Base-by-base conservation (phyloP, 371 early-diverging fungal species). In the Astathelohania contejeani region DNA sequence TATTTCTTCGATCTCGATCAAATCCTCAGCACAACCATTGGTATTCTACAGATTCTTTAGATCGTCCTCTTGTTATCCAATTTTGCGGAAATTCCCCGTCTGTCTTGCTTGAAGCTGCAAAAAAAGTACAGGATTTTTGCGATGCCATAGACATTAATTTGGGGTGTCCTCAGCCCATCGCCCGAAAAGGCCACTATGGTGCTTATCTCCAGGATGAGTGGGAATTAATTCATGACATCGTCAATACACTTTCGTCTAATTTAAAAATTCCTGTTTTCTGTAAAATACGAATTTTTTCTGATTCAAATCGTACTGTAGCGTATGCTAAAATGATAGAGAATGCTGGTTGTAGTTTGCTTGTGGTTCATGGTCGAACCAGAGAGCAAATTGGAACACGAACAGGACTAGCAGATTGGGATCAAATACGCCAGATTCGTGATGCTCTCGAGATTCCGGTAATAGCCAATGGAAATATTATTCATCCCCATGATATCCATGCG, bases 51-150 rank as follows among this genome's bases (percentile, higher is more conserved):
- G 79, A 80, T 3, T 65, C 74, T 10, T 72, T 77, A 26, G 94
- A 96, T 64, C 63, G 85, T 18, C 90, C 91, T 0, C 70, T 91
- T 51, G 79, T 96, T 43, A 87, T 83, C 10, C 94, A 94, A 83
- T 91, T 97, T 61, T 96, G 95, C 70, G 94, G 90, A 29, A 93
- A 96, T 70, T 86, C 92, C 56, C 87, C 92, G 1, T 80, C 82
- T 10, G 64, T 62, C 9, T 78, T 97, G 37, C 76, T 93, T 0
- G 72, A 75, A 38, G 90, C 94, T 1, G 88, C 91, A 22, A 29
- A 54, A 28, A 38, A 53, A 4, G 82, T 67, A 16, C 53, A 86
- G 61, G 77, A 80, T 49, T 32, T 7, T 32, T 88, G 88, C 56
- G 88, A 88, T 63, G 95, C 90, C 18, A 85, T 97, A 4, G 96